Percentiles rank a stretch among this genome's conserved stretches.
phyloP scores from a whole-genome alignment of 345 rosid genomes.

The Eucalyptus melliodora region DNA sequence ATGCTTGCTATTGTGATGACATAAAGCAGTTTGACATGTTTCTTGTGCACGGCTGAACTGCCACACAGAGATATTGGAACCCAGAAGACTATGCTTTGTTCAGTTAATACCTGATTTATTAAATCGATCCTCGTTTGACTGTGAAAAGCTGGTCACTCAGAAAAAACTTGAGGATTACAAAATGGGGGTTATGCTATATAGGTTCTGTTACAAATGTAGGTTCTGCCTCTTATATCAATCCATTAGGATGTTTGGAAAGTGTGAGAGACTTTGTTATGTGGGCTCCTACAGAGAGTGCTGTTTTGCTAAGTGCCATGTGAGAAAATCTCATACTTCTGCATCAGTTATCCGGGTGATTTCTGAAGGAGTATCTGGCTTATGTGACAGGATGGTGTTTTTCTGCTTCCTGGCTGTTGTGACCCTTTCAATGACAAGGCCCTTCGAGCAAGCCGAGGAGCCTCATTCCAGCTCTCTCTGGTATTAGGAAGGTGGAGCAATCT shows the following conservation, averaged over 20 bases:
- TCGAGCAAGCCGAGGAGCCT: constrained; percentile 88
- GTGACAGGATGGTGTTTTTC: constrained; percentile 71
- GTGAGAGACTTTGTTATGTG: neutral
- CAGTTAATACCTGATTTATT: neutral
- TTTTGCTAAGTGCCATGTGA: neutral
- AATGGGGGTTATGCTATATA: neutral
- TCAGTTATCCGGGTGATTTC: neutral
- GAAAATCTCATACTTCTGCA: neutral
- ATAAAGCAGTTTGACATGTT: neutral
- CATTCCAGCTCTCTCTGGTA: constrained; percentile 75
- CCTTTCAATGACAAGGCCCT: constrained; percentile 86
- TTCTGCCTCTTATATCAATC: neutral
- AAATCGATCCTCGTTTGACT: neutral
- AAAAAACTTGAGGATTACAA: neutral
- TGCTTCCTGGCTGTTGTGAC: constrained; percentile 96
- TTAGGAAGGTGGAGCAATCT: constrained; percentile 74
- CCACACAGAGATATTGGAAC: neutral
- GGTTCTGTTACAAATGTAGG: neutral
- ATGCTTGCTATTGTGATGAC: neutral
- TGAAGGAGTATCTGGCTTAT: neutral
- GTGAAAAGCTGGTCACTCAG: neutral
- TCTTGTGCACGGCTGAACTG: neutral
- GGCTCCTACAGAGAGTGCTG: neutral
- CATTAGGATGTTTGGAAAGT: neutral
- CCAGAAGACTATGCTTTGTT: neutral